These are phyloP conservation scores for Claviceps fusiformis DNA, from an alignment of 2,329 filamentous ascomycete species.

Conservation along the genomic window DNA sequence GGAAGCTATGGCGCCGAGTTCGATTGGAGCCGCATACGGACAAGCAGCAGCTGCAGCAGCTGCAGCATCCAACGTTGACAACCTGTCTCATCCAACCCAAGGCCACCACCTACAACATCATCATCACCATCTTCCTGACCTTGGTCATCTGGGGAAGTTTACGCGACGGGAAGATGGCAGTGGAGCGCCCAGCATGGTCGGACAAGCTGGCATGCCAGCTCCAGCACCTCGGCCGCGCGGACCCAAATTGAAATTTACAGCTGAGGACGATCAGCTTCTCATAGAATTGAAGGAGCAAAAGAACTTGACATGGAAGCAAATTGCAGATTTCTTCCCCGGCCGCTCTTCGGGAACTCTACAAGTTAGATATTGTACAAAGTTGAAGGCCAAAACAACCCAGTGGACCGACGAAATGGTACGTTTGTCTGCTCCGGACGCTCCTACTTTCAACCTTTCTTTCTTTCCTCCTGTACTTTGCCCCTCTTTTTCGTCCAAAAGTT, in stretches of 20 bases:
- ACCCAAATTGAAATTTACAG: constrained; percentile 87
- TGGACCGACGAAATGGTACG: constrained; percentile 91
- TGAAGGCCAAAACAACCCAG: constrained; percentile 84
- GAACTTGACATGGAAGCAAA: constrained; percentile 93
- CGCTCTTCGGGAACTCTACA: constrained; percentile 82
- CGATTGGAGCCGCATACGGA: constrained; percentile 38
- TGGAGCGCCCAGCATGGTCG: constrained; percentile 71
- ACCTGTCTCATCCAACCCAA: constrained; percentile 1
- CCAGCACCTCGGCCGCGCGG: constrained; percentile 70
- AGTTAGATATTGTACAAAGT: constrained; percentile 87
- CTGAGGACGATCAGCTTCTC: constrained; percentile 77
- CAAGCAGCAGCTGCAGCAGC: constrained; percentile 25
- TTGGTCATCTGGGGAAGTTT: constrained; percentile 55
- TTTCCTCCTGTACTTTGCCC: neutral
- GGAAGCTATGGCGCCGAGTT: constrained; percentile 38
- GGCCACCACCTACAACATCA: constrained; percentile 49
- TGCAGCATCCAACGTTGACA: constrained; percentile 6
- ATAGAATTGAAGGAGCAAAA: constrained; percentile 91
- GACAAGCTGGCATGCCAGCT: constrained; percentile 72
- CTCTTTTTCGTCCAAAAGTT: neutral
- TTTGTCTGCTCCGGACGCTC: neutral
- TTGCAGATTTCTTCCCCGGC: constrained; percentile 89
- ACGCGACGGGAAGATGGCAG: constrained; percentile 45
- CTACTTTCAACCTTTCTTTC: neutral
- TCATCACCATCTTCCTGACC: constrained; percentile 68